phyloP scores from a whole-genome alignment of 495 filamentous ascomycete genomes.

The Aspergillus heteromorphus region DNA sequence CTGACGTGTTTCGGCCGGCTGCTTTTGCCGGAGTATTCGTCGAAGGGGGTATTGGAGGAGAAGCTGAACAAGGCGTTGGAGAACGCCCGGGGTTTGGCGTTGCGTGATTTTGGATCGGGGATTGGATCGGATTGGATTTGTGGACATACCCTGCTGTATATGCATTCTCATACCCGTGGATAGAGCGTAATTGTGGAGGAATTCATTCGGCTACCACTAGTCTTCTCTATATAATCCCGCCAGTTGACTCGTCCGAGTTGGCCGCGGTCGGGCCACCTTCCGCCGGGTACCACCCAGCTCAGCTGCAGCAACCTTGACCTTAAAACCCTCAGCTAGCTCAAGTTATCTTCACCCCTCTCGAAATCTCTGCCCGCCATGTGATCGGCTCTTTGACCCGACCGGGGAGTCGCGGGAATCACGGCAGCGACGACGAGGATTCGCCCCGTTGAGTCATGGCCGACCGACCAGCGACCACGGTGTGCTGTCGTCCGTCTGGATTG shows the following conservation, averaged over 20 bases:
- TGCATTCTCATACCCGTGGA: not conserved
- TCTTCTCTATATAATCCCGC: too few species aligned
- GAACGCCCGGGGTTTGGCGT: constrained; percentile 90
- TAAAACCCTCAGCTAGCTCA: not conserved
- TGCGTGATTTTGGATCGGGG: constrained; percentile 26
- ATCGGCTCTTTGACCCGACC: not conserved
- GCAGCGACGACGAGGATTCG: not conserved
- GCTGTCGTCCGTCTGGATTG: not conserved
- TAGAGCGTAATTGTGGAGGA: too few species aligned
- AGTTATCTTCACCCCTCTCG: not conserved
- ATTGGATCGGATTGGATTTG: not conserved
- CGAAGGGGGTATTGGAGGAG: constrained; percentile 59
- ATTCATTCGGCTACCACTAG: too few species aligned
- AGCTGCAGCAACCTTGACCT: not conserved
- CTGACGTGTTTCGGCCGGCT: constrained; percentile 88
- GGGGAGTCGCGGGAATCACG: not conserved
- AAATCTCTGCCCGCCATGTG: not conserved
- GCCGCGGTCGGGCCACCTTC: not conserved
- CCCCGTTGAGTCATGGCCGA: not conserved
- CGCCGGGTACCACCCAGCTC: not conserved
- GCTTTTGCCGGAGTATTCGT: constrained; percentile 75
- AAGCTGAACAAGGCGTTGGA: constrained; percentile 78
- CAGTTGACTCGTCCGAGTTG: not conserved
- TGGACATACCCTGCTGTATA: not conserved
- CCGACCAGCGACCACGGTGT: not conserved